A percentile compares a stretch with the other conserved stretches of the same genome.
Conservation (phyloP, 192 early-diverging fungal species). For the Umbelopsis isabellina region DNA sequence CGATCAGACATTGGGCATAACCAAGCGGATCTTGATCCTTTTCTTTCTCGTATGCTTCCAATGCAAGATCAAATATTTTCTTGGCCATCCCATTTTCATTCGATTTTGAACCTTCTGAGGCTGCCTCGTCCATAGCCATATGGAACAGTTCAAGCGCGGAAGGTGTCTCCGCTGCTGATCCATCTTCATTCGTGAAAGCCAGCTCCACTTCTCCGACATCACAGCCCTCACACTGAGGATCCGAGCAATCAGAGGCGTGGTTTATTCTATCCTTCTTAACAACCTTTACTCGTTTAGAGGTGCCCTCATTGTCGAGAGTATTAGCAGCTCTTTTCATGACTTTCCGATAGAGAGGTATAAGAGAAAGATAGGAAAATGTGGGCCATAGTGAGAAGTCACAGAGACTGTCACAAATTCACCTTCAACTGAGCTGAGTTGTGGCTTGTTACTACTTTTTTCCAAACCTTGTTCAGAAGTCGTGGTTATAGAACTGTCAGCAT, state of each 20-base stretch:
- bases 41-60: slow-evolving; percentile 48
- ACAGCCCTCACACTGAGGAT: slow-evolving; percentile 59
- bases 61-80: slow-evolving; percentile 58
- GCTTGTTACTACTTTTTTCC: neutral
- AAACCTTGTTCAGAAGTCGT: neutral
- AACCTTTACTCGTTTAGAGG: slow-evolving; percentile 5
- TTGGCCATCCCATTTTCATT: slow-evolving; percentile 41
- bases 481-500: slow-evolving; percentile 25
- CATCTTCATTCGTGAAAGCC: slow-evolving; percentile 47
- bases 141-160: slow-evolving; percentile 60
- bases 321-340: slow-evolving; percentile 1
- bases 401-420: slow-evolving; percentile 4
- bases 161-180: slow-evolving; percentile 35
- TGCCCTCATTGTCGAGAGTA: neutral
- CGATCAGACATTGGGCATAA: slow-evolving; percentile 35
- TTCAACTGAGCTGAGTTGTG: neutral
- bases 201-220: slow-evolving; percentile 66
- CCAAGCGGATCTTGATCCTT: slow-evolving; percentile 44
- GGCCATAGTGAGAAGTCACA: neutral
- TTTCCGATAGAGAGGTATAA: no score
- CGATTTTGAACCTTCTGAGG: slow-evolving; percentile 19
- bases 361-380: neutral
- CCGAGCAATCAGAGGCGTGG: slow-evolving; percentile 61
- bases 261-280: slow-evolving; percentile 21
- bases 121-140: slow-evolving; percentile 57